A percentile compares a stretch with the other conserved stretches of the same genome.
These are phyloP conservation scores for Leccinum subrobustum DNA, from an alignment of 1,284 basidiomycete species.

Conservation along the genomic window DNA sequence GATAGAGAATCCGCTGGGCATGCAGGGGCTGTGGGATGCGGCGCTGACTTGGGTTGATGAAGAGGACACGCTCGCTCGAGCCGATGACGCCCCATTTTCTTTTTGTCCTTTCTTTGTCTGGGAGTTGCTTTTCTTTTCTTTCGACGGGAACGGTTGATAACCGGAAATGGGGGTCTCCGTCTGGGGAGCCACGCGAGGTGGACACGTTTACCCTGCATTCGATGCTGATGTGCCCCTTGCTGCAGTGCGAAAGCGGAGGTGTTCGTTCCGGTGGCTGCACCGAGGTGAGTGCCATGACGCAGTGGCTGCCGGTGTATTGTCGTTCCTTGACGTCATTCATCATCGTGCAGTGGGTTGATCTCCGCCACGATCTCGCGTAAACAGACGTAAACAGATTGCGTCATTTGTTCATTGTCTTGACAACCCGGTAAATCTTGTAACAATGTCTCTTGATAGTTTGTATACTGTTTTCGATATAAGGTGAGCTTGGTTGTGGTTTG, in stretches of 20 bases:
- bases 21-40: constrained; percentile 9
- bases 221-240: constrained; percentile 17
- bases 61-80: neutral
- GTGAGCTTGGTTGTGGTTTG: neutral
- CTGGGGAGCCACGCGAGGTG: constrained; percentile 16
- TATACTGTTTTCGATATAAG: neutral
- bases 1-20: constrained; percentile 3
- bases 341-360: constrained; percentile 42
- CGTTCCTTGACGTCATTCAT: constrained; percentile 26
- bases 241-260: constrained; percentile 74
- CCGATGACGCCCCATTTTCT: neutral
- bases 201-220: constrained; percentile 15
- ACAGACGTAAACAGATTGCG: constrained; percentile 31
- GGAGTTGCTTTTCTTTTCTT: neutral
- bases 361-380: constrained; percentile 45
- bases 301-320: constrained; percentile 6
- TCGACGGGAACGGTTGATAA: constrained; percentile 10
- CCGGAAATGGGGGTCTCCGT: constrained; percentile 17
- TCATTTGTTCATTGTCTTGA: constrained; percentile 34
- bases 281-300: constrained; percentile 52
- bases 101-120: neutral
- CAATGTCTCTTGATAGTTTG: neutral
- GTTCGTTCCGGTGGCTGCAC: constrained; percentile 77
- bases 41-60: constrained; percentile 1
- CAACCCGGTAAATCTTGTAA: constrained; percentile 16